Evolutionary conservation across 345 rosid species (phyloP), one percentile per base, ranked within the genome.

Genomic region (Salix viminalis): DNA sequence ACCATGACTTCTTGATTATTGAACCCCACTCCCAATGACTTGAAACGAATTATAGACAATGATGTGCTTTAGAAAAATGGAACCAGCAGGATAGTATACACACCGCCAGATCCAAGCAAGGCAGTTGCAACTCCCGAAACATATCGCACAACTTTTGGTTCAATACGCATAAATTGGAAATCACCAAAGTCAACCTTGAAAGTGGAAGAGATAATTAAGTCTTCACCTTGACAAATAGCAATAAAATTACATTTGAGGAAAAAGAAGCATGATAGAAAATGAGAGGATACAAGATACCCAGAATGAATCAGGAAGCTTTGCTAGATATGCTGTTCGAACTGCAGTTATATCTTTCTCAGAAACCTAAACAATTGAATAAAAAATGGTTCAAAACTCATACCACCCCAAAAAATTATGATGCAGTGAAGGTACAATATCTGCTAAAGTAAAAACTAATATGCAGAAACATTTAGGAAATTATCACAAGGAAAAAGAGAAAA

Each of bases 181-280:
- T 95, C 99, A 65, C 97, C 97, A 41, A 95, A 95, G 85, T 95
- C 99, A 83, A 95, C 98, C 99, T 95, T 86, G 70, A 73, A n/a
- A 73, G 73, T 50, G 71, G 36, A 81, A 74, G 34, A 36, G 48
- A 62, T 72, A 48, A 56, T 76, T 82, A 54, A 81, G 75, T 78
- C 14, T 24, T 36, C 28, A 37, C 4, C 46, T 77, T 21, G 28
- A 32, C 42, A 66, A 48, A 7, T 9, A 54, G 32, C 28, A 77
- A 65, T 28, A n/a, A 19, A 12, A 19, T 15, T 26, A 34, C 12
- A 13, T 26, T n/a, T 11, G 4, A 14, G 24, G 67, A 76, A 34
- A 67, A 62, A n/a, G 36, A 75, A 73, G 46, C 54, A 56, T 50
- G 74, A 54, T 24, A 75, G 48, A 56, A 69, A 28, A 71, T 28